These are phyloP conservation scores for Exophiala sideris DNA, from an alignment of 2,329 filamentous ascomycete genomes.

Conservation along the genomic window DNA sequence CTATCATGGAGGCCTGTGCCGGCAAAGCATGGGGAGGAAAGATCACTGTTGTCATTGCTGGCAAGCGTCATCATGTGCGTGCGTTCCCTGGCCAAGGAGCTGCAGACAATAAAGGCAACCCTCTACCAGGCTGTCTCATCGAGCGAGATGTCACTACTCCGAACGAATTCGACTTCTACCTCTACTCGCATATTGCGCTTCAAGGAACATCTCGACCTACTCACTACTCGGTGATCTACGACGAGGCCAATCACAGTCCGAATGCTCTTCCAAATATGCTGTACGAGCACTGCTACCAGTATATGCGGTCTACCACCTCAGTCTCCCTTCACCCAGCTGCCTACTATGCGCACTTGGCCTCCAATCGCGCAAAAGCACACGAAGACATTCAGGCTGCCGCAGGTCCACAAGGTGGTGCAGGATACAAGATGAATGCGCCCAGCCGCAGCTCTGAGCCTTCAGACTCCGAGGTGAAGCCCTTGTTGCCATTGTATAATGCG, in stretches of 20 bases:
- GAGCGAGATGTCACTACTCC: constrained; percentile 89
- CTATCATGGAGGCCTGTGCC: constrained; percentile 42
- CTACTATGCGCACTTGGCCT: constrained; percentile 92
- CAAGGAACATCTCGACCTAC: constrained; percentile 92
- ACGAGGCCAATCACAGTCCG: constrained; percentile 67
- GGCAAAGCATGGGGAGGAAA: constrained; percentile 51
- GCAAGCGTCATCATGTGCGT: constrained; percentile 90
- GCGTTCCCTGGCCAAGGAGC: constrained; percentile 70
- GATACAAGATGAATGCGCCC: constrained; percentile 34
- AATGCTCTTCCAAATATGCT: constrained; percentile 80
- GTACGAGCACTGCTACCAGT: constrained; percentile 93
- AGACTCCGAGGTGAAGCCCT: constrained; percentile 32
- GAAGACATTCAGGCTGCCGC: constrained; percentile 50
- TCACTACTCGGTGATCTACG: constrained; percentile 83
- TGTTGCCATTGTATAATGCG: constrained; percentile 35
- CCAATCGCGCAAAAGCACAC: constrained; percentile 74
- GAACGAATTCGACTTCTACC: constrained; percentile 83
- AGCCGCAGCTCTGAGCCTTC: constrained; percentile 28
- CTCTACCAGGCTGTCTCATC: constrained; percentile 80
- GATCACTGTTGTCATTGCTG: constrained; percentile 82
- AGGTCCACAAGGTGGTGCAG: constrained; percentile 41
- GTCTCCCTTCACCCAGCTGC: constrained; percentile 84
- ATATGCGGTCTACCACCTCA: constrained; percentile 84
- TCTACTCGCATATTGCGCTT: constrained; percentile 71
- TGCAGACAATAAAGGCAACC: constrained; percentile 74